Base-by-base conservation (phyloP, 2,329 filamentous ascomycete species). In the Pezicula carpinea region DNA sequence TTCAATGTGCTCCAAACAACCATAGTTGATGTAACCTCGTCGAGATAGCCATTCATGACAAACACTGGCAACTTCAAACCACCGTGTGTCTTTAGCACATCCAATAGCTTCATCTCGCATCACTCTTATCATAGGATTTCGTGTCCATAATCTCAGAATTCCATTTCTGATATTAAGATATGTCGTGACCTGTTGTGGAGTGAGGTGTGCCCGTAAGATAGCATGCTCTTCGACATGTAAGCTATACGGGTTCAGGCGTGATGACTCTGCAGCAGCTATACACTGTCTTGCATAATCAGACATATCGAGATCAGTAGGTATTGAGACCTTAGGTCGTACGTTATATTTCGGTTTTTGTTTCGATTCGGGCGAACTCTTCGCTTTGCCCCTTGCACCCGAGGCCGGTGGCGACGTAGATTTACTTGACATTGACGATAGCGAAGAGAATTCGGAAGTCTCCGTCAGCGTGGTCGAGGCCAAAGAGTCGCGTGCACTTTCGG, bases 141-240 rank as follows among this genome's bases (percentile, higher is more conserved):
- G 80, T 31, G 87, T 78, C 93, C 93, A 99, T 34, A 97, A 69
- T 46, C 93, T 80, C 44, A 99, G 72, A 49, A 99, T 96, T 14
- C 89, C 88, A 65, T 99, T 99, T 57, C 93, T 81, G 52, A 99
- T 93, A 64, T 97, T 97, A 45, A 99, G 74, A 68, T 99, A 99
- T 11, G 89, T 88, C 3, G 92, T 96, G 55, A 96, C 89, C 67
- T 99, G 93, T 26, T 85, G 77, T 59, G 89, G 84, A 61, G 86
- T 95, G 57, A 99, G 82, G 59, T 95, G 84, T 52, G 87, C 77
- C 52, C 88, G 81, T 34, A 99, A 71, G 50, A 96, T 75, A 49
- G 77, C 72, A 63, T 96, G 91, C 66, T 99, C 93, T 52, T 88
- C 84, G 21, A 80, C 77, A 66, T 97, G 90, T 33, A 99, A 71